Conservation (phyloP, 2,329 filamentous ascomycete genomes). For the Escovopsis sp. region DNA sequence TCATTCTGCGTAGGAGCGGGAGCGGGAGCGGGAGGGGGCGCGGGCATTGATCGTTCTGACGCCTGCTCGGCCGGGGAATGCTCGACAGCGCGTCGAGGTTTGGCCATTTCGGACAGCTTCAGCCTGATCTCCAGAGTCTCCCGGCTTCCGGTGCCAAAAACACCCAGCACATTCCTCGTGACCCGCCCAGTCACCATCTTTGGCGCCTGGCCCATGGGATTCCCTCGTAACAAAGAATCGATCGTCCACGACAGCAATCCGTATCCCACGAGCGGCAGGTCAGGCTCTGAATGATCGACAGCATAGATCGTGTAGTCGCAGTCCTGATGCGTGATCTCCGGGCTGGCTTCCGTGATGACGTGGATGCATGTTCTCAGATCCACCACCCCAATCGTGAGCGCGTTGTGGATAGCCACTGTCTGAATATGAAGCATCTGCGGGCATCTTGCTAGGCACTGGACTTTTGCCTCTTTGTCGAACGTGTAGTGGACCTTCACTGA, state of each 20-base stretch:
- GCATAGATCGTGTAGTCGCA: constrained; percentile 94
- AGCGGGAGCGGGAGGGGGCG: too few species aligned
- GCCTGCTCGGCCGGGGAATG: constrained; percentile 5
- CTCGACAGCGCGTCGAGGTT: constrained; percentile 23
- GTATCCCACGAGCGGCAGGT: constrained; percentile 84
- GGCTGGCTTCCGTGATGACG: constrained; percentile 63
- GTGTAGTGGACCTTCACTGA: constrained; percentile 94
- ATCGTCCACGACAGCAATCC: constrained; percentile 84
- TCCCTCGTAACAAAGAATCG: constrained; percentile 23
- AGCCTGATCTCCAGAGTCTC: constrained; percentile 91
- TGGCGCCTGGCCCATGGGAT: constrained; percentile 40
- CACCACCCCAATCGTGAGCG: constrained; percentile 68
- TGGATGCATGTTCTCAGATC: constrained; percentile 78
- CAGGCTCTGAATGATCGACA: constrained; percentile 89
- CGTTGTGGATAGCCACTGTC: constrained; percentile 66
- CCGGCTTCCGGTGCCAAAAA: constrained; percentile 69
- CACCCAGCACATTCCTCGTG: constrained; percentile 66
- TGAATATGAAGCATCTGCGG: constrained; percentile 67
- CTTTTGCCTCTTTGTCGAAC: constrained; percentile 77
- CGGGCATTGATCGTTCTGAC: too few species aligned
- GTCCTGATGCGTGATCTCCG: constrained; percentile 57
- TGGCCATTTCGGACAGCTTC: constrained; percentile 65
- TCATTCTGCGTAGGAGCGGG: constrained; percentile 14
- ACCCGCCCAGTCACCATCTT: constrained; percentile 77
- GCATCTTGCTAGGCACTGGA: constrained; percentile 78